Evolutionary conservation across 495 filamentous ascomycete genomes (phyloP).

Genomic region (Antarctomyces pellizariae): DNA sequence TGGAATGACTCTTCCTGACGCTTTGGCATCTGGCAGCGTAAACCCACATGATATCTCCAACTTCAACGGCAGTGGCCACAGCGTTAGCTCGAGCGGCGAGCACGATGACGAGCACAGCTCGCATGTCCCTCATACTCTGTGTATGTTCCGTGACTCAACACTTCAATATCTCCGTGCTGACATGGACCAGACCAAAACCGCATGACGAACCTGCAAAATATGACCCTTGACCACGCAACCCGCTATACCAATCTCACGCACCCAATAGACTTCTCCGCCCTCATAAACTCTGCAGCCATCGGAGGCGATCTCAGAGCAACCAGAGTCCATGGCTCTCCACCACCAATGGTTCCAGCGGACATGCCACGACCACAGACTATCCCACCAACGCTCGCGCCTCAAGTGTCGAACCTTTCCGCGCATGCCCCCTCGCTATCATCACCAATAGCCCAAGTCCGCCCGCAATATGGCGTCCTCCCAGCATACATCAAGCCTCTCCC

Average conservation of each 20-base stretch:
- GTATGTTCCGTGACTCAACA: constrained; percentile 7
- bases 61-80: constrained; percentile 12
- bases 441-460: constrained; percentile 7
- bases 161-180: too few relatives aligned
- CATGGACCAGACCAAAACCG: constrained; percentile 1
- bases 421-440: constrained; percentile 15
- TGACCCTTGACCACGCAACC: constrained; percentile 1
- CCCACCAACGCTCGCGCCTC: too few relatives aligned
- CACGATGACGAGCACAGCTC: constrained; percentile 10
- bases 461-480: constrained; percentile 23
- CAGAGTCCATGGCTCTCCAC: constrained; percentile 1
- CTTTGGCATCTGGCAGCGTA: constrained; percentile 11
- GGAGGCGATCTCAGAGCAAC: constrained; percentile 7
- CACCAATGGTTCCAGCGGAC: too few relatives aligned
- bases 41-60: constrained; percentile 12
- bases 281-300: constrained; percentile 7
- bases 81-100: constrained; percentile 10
- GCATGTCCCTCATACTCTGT: constrained; percentile 29
- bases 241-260: constrained; percentile 5
- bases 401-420: constrained; percentile 18
- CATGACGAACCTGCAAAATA: constrained; percentile 9
- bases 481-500: constrained; percentile 55
- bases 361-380: constrained; percentile 16
- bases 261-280: too few relatives aligned
- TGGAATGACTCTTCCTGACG: constrained; percentile 3